Evolutionary conservation across 164 flowering plant genomes (phyloP).

Genomic region (Pachysandra terminalis): DNA sequence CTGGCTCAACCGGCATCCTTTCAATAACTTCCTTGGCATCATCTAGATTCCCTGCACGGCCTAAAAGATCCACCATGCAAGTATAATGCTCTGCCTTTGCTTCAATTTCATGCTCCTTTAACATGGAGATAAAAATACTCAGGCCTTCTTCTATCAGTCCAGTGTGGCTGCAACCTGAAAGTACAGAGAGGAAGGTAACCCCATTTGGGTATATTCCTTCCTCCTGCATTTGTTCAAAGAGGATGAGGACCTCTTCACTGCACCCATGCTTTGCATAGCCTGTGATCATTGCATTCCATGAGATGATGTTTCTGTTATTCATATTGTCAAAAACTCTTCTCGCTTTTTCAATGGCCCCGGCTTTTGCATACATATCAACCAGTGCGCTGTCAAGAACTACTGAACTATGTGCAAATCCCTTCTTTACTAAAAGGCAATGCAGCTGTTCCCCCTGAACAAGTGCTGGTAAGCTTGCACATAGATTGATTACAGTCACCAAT

Average conservation of each 20-base stretch:
- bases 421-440: conserved; percentile 16
- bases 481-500: conserved; percentile 9
- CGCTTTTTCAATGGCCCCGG: conserved; percentile 20
- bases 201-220: conserved; percentile 18
- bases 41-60: conserved; percentile 17
- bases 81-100: conserved; percentile 24
- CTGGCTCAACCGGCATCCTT: conserved; percentile 24
- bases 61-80: conserved; percentile 18
- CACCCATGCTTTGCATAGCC: conserved; percentile 25
- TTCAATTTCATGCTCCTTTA: conserved; percentile 12
- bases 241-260: conserved; percentile 10
- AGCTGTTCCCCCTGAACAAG: conserved; percentile 17
- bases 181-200: conserved; percentile 17
- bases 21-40: conserved; percentile 25
- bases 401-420: conserved; percentile 9
- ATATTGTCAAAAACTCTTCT: conserved; percentile 14
- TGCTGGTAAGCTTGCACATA: conserved; percentile 16
- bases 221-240: conserved; percentile 17
- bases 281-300: conserved; percentile 26
- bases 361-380: conserved; percentile 26
- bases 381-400: conserved; percentile 21
- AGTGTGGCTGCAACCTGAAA: conserved; percentile 21
- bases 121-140: conserved; percentile 19
- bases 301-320: conserved; percentile 9
- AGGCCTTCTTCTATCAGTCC: conserved; percentile 22